Evolutionary conservation across 208 protist species (phyloP), one percentile per base, ranked within the genome.

Genomic region (Leptomonas seymouri): DNA sequence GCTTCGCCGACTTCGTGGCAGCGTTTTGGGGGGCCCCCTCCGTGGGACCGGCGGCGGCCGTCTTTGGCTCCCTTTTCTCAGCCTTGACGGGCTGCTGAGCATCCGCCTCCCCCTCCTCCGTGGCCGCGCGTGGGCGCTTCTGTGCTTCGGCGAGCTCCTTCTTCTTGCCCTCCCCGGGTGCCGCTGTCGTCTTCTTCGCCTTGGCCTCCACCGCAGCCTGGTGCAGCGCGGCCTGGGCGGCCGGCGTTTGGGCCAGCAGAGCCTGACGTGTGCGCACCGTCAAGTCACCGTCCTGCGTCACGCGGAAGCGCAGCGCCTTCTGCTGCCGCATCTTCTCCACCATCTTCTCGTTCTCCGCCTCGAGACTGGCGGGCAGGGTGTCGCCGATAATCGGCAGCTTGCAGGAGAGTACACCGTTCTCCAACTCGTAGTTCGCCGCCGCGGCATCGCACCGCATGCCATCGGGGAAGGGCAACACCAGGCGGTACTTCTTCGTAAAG

Each of bases 401-500:
- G 74, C 86, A 93, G 4, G 69, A 64, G 36, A 96, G 77, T 30
- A 96, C 76, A 42, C 88, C 88, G 45, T 57, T 73, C 53, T 85
- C 71, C 16, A 89, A 66, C 67, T 93, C 87, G 62, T 81, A 95
- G 16, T 39, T 64, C 20, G 80, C 86, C 31, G 70, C 62, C 23
- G 81, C 72, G 2, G 78, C 39, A 39, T 89, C 73, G 28, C 93
- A 82, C 21, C 48, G 70, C 39, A 97, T 71, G 20, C 84, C 82
- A 11, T 85, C 70, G n/a, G 91, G 91, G 71, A 90, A 86, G 2
- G 81, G 78, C 49, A 97, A 58, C 36, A 78, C 84, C 6, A 97
- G 78, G n/a, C 79, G 77, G 71, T 89, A 93, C 85, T 93, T 93
- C 75, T 90, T 88, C 21, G 88, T 94, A 76, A 91, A 82, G 50